phyloP scores from a whole-genome alignment of 2,329 filamentous ascomycete genomes.

The Neofusicoccum sp. region DNA sequence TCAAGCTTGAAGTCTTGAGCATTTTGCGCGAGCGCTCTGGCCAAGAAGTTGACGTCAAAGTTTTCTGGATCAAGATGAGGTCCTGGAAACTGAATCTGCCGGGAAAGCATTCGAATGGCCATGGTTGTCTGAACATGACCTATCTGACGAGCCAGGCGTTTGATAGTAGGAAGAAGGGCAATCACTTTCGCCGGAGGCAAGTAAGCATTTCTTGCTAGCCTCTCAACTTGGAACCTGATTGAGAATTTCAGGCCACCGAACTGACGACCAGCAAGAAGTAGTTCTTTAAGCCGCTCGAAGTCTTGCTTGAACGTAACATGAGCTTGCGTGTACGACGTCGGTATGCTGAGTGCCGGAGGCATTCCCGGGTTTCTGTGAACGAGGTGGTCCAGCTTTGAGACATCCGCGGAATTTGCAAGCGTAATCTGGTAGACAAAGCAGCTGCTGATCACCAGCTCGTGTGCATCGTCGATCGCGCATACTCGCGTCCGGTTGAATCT shows the following conservation, averaged over 20 bases:
- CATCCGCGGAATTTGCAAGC: constrained; percentile 31
- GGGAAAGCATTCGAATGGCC: constrained; percentile 57
- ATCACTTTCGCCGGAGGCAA: constrained; percentile 54
- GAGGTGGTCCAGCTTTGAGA: constrained; percentile 28
- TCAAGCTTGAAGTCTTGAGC: constrained; percentile 40
- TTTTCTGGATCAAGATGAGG: constrained; percentile 52
- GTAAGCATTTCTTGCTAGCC: constrained; percentile 59
- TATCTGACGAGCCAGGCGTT: constrained; percentile 32
- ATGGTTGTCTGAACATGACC: constrained; percentile 34
- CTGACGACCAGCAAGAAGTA: constrained; percentile 15
- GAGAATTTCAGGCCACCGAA: constrained; percentile 50
- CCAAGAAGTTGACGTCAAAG: constrained; percentile 39
- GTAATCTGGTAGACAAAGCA: constrained; percentile 55
- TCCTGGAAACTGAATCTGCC: constrained; percentile 57
- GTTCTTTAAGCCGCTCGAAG: constrained; percentile 16
- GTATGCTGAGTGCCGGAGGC: constrained; percentile 26
- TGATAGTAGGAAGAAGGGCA: constrained; percentile 51
- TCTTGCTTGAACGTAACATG: constrained; percentile 21
- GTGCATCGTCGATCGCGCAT: constrained; percentile 38
- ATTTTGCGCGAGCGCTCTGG: neutral
- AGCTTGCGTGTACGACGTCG: neutral
- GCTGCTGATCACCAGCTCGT: constrained; percentile 45
- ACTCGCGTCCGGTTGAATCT: constrained; percentile 31
- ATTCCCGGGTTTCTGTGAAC: constrained; percentile 32
- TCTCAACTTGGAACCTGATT: constrained; percentile 64